Percentiles rank a stretch among this genome's conserved stretches.
Evolutionary conservation across 331 rosid genomes (phyloP).

Genomic region (Prunus yedoensis): DNA sequence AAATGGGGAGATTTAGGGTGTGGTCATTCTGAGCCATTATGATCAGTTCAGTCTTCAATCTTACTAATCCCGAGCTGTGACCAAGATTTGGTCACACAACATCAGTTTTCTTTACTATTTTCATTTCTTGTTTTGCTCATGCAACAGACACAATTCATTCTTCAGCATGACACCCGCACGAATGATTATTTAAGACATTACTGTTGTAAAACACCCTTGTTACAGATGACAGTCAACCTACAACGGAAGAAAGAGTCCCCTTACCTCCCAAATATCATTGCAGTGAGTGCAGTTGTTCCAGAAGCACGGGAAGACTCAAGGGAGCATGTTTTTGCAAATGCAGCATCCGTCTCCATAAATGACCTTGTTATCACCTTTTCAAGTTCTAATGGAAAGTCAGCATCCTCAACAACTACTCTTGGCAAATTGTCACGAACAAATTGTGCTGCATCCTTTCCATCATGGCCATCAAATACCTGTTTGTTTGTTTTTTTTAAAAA

Average conservation of each 20-base stretch:
- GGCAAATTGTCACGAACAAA: constrained; percentile 87
- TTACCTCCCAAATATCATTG: constrained; percentile 88
- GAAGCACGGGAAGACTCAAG: constrained; percentile 62
- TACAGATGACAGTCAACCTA: neutral
- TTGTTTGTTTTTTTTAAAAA: neutral
- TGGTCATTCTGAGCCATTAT: neutral
- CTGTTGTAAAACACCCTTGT: neutral
- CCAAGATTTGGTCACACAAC: neutral
- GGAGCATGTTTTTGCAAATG: constrained; percentile 66
- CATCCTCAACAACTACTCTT: constrained; percentile 75
- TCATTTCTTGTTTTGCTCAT: neutral
- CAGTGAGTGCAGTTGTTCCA: constrained; percentile 93
- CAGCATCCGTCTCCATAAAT: constrained; percentile 74
- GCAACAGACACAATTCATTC: neutral
- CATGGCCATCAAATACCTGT: constrained; percentile 96
- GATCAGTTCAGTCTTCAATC: too few relatives aligned
- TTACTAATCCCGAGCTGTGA: too few relatives aligned
- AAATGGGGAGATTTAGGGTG: neutral
- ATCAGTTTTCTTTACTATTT: neutral
- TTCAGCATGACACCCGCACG: neutral
- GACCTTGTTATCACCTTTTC: constrained; percentile 89
- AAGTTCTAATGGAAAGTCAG: constrained; percentile 75
- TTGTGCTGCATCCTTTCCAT: constrained; percentile 81
- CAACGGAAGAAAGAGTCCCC: neutral
- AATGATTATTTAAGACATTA: neutral